These are phyloP conservation scores for Metarhizium anisopliae DNA, from an alignment of 2,329 filamentous ascomycete species.

Conservation along the genomic window DNA sequence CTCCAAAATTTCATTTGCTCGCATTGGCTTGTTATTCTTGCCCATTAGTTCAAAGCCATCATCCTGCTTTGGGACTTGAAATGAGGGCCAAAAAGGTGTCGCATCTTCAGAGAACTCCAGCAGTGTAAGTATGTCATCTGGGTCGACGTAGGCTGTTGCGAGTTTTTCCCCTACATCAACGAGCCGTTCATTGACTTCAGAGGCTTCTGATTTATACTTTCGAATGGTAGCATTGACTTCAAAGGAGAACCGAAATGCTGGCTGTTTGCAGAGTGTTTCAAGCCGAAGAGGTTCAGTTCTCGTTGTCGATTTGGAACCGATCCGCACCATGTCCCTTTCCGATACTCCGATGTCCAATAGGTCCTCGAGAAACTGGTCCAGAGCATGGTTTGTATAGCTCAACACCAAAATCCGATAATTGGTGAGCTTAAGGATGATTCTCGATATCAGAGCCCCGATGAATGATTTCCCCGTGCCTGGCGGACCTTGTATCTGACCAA, in stretches of 20 bases:
- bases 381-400: conserved; percentile 59
- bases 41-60: conserved; percentile 40
- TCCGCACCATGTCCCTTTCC: conserved; percentile 41
- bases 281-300: conserved; percentile 40
- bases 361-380: conserved; percentile 59
- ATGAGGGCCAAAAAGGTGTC: conserved; percentile 44
- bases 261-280: conserved; percentile 23
- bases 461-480: conserved; percentile 73
- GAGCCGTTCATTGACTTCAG: conserved; percentile 15
- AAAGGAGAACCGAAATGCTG: not conserved
- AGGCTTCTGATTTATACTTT: conserved; percentile 18
- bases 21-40: conserved; percentile 32
- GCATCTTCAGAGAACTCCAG: conserved; percentile 45
- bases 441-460: conserved; percentile 55
- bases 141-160: not conserved
- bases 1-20: conserved; percentile 11
- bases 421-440: conserved; percentile 42
- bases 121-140: conserved; percentile 25
- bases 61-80: conserved; percentile 36
- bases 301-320: conserved; percentile 50
- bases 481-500: conserved; percentile 63
- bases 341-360: conserved; percentile 50
- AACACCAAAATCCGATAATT: conserved; percentile 49
- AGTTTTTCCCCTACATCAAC: conserved; percentile 12
- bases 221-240: conserved; percentile 29